phyloP scores from a whole-genome alignment of 768 basidiomycete genomes.

The Leccinum obscurum region DNA sequence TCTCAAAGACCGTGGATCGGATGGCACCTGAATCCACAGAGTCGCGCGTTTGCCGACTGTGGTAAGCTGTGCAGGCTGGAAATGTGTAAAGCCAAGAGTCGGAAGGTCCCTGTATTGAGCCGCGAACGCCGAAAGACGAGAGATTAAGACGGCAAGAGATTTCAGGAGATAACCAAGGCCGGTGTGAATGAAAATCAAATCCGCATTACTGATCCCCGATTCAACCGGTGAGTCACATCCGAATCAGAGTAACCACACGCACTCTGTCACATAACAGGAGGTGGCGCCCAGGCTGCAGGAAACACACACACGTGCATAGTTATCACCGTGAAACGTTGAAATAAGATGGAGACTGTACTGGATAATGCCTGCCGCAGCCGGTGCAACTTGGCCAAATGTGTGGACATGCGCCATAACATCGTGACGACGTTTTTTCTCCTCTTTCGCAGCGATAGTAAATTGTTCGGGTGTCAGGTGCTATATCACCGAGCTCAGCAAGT shows the following conservation, averaged over 20 bases:
- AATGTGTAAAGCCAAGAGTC: conserved; percentile 97
- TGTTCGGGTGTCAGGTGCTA: conserved; percentile 85
- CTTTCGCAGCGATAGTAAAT: conserved; percentile 86
- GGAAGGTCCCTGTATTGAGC: conserved; percentile 84
- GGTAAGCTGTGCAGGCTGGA: conserved; percentile 97
- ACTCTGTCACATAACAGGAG: conserved; percentile 99
- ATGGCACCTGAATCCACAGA: conserved; percentile 86
- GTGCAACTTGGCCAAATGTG: conserved; percentile 92
- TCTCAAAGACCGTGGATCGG: conserved; percentile 1
- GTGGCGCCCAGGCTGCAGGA: conserved; percentile 82
- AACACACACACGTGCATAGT: conserved; percentile 12
- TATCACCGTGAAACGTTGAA: conserved; percentile 9
- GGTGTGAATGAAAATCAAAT: conserved; percentile 92
- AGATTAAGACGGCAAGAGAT: conserved; percentile 89
- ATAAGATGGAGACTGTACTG: conserved; percentile 54
- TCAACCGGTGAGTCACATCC: conserved; percentile 13
- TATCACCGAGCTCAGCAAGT: conserved; percentile 9
- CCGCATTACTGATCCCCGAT: conserved; percentile 74
- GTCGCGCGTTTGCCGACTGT: conserved; percentile 98
- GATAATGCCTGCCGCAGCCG: conserved; percentile 94
- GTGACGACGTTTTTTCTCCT: conserved; percentile 97
- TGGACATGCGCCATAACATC: conserved; percentile 99
- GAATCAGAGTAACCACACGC: conserved; percentile 30
- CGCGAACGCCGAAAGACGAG: conserved; percentile 84
- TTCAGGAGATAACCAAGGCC: conserved; percentile 82